Evolutionary conservation across 148 eudicot species (phyloP).

Genomic region (Hydrangea macrophylla): DNA sequence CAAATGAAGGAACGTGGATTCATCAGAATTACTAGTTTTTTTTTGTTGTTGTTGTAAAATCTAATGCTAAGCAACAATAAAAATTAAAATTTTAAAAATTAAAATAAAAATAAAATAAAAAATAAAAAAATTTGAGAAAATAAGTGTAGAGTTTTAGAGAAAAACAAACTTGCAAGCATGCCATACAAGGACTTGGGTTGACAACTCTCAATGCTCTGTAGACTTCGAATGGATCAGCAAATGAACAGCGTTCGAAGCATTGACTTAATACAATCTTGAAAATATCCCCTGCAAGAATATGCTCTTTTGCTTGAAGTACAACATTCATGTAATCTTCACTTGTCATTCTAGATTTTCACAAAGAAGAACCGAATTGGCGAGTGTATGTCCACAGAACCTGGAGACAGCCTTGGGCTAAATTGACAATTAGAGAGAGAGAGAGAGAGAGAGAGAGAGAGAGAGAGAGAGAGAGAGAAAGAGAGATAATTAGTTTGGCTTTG

Average conservation of each 20-base stretch:
- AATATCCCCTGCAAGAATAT: slow-evolving; percentile 52
- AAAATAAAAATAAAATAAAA: too few species aligned
- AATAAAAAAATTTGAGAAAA: slow-evolving; percentile 1
- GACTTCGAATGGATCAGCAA: slow-evolving; percentile 61
- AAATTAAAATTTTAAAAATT: too few species aligned
- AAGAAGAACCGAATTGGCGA: slow-evolving; percentile 26
- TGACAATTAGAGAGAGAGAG: too few species aligned
- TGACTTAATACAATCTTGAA: slow-evolving; percentile 59
- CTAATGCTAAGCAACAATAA: too few species aligned
- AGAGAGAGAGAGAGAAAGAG: background rate
- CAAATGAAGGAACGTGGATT: too few species aligned
- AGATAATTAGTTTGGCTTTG: slow-evolving; percentile 2
- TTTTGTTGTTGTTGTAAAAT: too few species aligned
- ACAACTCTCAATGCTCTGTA: slow-evolving; percentile 58
- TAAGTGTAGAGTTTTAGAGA: slow-evolving; percentile 1
- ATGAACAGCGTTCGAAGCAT: slow-evolving; percentile 56
- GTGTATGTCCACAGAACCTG: slow-evolving; percentile 35
- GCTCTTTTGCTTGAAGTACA: slow-evolving; percentile 48
- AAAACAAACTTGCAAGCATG: slow-evolving; percentile 40
- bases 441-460: too few species aligned
- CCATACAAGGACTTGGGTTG: slow-evolving; percentile 62
- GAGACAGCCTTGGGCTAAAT: slow-evolving; percentile 44
- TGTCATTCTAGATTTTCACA: slow-evolving; percentile 39
- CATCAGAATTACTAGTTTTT: too few species aligned
- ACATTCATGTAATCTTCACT: slow-evolving; percentile 41